phyloP scores from a whole-genome alignment of 164 flowering plant species.

The Stephania yunnanensis region DNA sequence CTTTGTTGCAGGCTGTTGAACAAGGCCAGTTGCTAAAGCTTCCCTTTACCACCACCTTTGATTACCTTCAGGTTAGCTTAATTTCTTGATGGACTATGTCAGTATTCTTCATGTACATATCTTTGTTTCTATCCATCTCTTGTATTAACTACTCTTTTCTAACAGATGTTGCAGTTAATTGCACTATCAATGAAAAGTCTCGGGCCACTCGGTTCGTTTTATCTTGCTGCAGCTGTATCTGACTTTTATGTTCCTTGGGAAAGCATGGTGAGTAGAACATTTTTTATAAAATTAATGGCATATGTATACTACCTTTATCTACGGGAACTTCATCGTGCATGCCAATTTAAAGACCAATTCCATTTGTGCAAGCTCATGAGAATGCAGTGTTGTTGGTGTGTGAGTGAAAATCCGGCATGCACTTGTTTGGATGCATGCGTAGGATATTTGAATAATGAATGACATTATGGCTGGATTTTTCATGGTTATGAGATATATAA shows the following conservation, averaged over 20 bases:
- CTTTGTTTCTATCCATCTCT: not conserved
- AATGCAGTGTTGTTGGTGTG: not conserved
- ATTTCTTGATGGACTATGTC: not conserved
- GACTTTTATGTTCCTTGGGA: slow-evolving; percentile 98
- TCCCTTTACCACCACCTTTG: slow-evolving; percentile 82
- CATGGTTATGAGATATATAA: not conserved
- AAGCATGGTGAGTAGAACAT: slow-evolving; percentile 60
- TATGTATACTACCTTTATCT: not conserved
- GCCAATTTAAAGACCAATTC: not conserved
- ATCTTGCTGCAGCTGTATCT: slow-evolving; percentile 98
- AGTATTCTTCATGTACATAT: not conserved
- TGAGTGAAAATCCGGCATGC: too few relatives aligned
- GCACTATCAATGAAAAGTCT: slow-evolving; percentile 46
- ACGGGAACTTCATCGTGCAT: not conserved
- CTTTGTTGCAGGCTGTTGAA: slow-evolving; percentile 52
- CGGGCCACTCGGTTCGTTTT: slow-evolving; percentile 62
- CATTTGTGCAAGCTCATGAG: not conserved
- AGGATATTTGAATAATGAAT: not conserved
- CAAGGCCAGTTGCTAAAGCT: slow-evolving; percentile 61
- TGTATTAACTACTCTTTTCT: not conserved
- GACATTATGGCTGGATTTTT: not conserved
- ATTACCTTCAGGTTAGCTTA: slow-evolving; percentile 83
- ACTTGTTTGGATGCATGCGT: not conserved
- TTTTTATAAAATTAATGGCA: not conserved
- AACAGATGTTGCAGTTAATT: slow-evolving; percentile 64